Conservation (phyloP, 2,329 filamentous ascomycete species). For the Colletotrichum australisinense region DNA sequence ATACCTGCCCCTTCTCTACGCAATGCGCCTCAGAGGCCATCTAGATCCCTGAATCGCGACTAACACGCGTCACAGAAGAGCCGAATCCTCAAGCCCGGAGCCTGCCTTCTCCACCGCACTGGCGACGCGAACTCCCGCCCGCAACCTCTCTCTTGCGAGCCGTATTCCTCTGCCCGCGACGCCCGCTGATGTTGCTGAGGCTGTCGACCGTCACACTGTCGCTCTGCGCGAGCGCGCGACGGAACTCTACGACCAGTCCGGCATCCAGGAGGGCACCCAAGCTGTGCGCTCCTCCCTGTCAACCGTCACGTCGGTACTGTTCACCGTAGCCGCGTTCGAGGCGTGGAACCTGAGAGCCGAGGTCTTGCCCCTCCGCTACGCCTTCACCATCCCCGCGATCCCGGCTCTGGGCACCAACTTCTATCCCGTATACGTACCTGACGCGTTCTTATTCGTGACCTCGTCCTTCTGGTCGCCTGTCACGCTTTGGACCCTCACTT, state of each 20-base stretch:
- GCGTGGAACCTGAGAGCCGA: constrained; percentile 75
- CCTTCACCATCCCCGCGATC: constrained; percentile 78
- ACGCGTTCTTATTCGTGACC: constrained; percentile 83
- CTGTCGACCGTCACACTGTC: constrained; percentile 77
- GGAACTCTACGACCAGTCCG: constrained; percentile 72
- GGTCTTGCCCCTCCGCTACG: constrained; percentile 77
- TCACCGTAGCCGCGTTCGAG: constrained; percentile 76
- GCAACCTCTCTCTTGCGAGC: constrained; percentile 64
- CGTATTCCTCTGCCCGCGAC: constrained; percentile 83
- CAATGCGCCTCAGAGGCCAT: not conserved
- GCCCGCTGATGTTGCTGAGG: constrained; percentile 80
- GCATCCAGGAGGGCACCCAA: constrained; percentile 74
- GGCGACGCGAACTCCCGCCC: constrained; percentile 58
- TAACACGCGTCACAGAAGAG: constrained; percentile 24
- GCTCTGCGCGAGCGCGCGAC: constrained; percentile 74
- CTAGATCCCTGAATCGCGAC: constrained; percentile 11
- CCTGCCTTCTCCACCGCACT: constrained; percentile 55
- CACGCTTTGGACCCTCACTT: constrained; percentile 80
- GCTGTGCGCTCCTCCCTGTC: constrained; percentile 77
- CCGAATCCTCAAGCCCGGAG: constrained; percentile 39
- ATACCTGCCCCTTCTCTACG: not conserved
- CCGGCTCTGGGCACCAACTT: constrained; percentile 65
- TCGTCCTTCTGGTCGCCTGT: constrained; percentile 86
- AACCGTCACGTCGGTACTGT: constrained; percentile 78
- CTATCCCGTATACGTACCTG: constrained; percentile 76